Evolutionary conservation across 495 filamentous ascomycete species (phyloP), one percentile per base, ranked within the genome.

Genomic region (Xylaria scruposa): DNA sequence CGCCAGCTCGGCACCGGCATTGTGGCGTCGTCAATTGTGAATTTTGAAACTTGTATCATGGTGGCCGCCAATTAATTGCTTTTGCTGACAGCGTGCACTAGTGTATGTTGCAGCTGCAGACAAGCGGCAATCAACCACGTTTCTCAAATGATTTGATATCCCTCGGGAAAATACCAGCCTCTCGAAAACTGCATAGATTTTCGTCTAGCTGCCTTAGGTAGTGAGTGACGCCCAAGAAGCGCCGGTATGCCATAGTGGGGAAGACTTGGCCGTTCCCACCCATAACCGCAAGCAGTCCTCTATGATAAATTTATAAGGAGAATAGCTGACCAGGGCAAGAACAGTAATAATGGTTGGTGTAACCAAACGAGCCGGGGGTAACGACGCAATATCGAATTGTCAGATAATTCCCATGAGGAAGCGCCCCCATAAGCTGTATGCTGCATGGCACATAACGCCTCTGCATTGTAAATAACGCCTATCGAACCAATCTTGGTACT

Each of bases 71-170:
- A 26, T 54, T 54, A 54, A 54, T 31, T 17, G 26, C 53, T 31
- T 31, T 54, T 56, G 53, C 26, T 13, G 26, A 31, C 53, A 0
- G 54, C 33, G 29, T n/a, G 36, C 54, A 36, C 17, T 36, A 59
- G 51, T 13, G 51, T 56, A 0, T 2, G 13, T 24, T 3, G 24
- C 29, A n/a, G 33, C 33, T 21, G 17, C 33, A 60, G 38, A 33
- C 19, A 33, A 60, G 33, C 58, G 58, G 58, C 58, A 60, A 21
- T 40, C 58, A 60, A 60, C 19, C 60, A 44, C 38, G n/a, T 63
- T 63, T 44, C 31, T 21, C 44, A 24, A n/a, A 68, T 68, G 44
- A 68, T 68, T 68, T 59, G 66, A 68, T 9, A 68, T 65, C 26
- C 26, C 38, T 47, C 29, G 5, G 47, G 6, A 9, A 46, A 31